Base-by-base conservation (phyloP, 345 rosid genomes). In the Camelina hispida region DNA sequence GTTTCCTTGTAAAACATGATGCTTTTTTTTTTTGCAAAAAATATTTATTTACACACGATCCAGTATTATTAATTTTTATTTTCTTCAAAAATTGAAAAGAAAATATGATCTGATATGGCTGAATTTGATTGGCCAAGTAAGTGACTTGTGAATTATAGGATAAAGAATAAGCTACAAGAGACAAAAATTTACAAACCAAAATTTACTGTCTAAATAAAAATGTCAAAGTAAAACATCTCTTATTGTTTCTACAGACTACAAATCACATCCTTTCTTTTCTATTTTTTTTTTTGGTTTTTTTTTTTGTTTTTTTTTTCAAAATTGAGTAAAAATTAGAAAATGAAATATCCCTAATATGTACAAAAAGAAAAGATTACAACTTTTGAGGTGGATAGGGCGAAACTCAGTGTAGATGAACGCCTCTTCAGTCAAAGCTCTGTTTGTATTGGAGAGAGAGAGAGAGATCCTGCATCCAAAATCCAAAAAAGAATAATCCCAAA, bases 181-280 rank as follows among this genome's bases (percentile, higher is more conserved):
- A 35, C 71, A 37, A 14, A 22, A 37, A 40, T 60, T 51, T 76
- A 69, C 74, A 69, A 69, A 68, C 38, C 22, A 44, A 43, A 59
- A 55, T 40, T 16, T 60, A 68, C 44, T 52, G 28, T 58, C 44
- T 40, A 17, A 42, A 69, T 5, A 56, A 69, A 17, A 56, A 17
- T 43, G 35, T 56, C 14, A 54, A 62, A n/a, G 65, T 69, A 76
- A 30, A 78, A 23, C 72, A 83, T 62, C 69, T 77, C 83, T 80
- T 82, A 79, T 79, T 79, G 82, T 82, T 82, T 82, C 78, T 84
- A 84, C 82, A 75, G 62, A 62, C 72, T 67, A 80, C 71, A 76
- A 62, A 51, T 22, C 5, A 38, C 46, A 3, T 23, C 9, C 9
- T 14, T 32, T 5, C 23, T 30, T 9, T 17, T 34, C 1, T 34